Conservation (phyloP, 2,329 filamentous ascomycete species). For the Coniochaeta hoffmannii region DNA sequence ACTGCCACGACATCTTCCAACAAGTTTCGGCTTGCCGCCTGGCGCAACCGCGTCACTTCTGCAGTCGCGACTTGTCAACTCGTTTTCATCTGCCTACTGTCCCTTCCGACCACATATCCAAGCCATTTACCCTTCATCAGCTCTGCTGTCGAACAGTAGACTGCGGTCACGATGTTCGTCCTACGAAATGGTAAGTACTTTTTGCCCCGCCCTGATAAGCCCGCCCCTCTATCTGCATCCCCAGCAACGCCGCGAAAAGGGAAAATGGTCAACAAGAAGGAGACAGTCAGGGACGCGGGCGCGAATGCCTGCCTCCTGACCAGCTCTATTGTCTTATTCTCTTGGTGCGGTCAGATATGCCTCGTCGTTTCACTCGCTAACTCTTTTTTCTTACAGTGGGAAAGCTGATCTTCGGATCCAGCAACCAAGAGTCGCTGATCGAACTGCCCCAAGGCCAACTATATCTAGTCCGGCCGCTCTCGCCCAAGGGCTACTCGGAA, state of each 20-base stretch:
- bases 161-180: constrained; percentile 27
- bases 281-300: too few relatives aligned
- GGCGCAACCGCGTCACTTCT: neutral
- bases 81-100: neutral
- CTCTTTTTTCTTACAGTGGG: constrained; percentile 50
- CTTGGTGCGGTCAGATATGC: neutral
- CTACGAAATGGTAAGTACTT: constrained; percentile 31
- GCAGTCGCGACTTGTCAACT: neutral
- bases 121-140: neutral
- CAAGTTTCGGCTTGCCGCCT: neutral
- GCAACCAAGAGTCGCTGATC: constrained; percentile 85
- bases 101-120: neutral
- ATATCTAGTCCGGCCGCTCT: constrained; percentile 90
- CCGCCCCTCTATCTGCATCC: constrained; percentile 32
- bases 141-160: neutral
- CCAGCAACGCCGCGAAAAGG: constrained; percentile 24
- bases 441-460: constrained; percentile 94
- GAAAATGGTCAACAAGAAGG: neutral
- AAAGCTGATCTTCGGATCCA: constrained; percentile 85
- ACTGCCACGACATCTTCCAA: neutral
- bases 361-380: constrained; percentile 4
- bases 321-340: neutral
- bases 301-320: neutral
- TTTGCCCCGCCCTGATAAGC: constrained; percentile 8
- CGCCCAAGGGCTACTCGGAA: constrained; percentile 95